Evolutionary conservation across 176 grass and related monocot genomes (phyloP).

Genomic region (Themeda triandra): DNA sequence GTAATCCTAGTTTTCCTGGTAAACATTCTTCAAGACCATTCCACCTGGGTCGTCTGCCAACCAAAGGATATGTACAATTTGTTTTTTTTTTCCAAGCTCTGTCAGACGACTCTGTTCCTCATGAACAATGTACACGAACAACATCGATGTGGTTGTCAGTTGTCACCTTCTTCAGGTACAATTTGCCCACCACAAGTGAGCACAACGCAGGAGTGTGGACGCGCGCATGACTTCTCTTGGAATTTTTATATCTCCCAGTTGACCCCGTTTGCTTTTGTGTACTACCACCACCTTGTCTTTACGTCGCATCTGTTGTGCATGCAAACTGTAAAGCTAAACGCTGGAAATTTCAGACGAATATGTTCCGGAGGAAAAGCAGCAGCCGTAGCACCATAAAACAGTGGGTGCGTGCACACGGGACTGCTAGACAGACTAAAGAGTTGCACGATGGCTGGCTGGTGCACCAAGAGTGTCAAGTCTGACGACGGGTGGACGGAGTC

Average conservation of each 20-base stretch:
- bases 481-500: too few relatives aligned
- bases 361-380: background rate
- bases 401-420: background rate
- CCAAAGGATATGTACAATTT: too few relatives aligned
- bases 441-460: too few relatives aligned
- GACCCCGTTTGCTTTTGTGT: slow-evolving; percentile 1
- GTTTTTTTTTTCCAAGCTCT: background rate
- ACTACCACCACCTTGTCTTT: background rate
- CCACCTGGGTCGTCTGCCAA: background rate
- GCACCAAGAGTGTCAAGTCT: too few relatives aligned
- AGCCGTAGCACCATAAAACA: background rate
- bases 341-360: background rate
- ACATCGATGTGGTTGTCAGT: background rate
- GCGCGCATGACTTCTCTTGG: background rate
- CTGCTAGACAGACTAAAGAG: background rate
- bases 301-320: background rate
- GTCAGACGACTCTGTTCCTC: background rate
- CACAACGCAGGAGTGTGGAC: background rate
- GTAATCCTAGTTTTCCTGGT: background rate
- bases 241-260: background rate
- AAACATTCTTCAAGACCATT: background rate
- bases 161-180: background rate
- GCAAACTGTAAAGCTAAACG: slow-evolving; percentile 24
- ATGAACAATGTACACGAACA: background rate
- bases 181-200: background rate